These are phyloP conservation scores for Ophiostoma sp. DNA, from an alignment of 2,329 filamentous ascomycete species.

Conservation along the genomic window DNA sequence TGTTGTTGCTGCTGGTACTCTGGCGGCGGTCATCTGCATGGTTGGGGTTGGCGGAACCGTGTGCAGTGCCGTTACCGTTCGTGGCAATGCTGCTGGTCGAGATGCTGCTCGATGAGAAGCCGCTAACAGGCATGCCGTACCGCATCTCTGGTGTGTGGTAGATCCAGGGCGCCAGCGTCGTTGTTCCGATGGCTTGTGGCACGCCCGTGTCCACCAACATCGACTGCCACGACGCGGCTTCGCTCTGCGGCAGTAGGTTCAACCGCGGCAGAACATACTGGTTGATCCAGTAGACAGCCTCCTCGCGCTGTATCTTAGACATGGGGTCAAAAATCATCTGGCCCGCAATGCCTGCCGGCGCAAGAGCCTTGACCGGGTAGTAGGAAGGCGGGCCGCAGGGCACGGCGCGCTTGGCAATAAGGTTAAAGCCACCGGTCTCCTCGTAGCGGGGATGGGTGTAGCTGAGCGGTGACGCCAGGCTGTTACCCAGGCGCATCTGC, in stretches of 20 bases:
- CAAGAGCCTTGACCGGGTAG: constrained; percentile 50
- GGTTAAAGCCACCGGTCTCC: constrained; percentile 57
- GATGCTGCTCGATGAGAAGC: constrained; percentile 15
- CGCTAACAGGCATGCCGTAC: constrained; percentile 4
- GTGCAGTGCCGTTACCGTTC: constrained; percentile 5
- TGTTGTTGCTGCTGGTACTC: neutral
- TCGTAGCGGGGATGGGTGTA: constrained; percentile 59
- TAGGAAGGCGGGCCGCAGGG: constrained; percentile 64
- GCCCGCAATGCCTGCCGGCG: neutral
- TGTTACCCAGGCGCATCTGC: constrained; percentile 58
- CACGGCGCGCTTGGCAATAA: constrained; percentile 65
- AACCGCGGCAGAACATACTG: constrained; percentile 65
- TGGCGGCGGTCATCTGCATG: neutral
- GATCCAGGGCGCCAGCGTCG: constrained; percentile 58
- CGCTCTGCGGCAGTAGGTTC: constrained; percentile 53
- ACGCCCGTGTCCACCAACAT: constrained; percentile 33
- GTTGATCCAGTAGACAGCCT: constrained; percentile 68
- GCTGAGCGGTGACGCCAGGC: constrained; percentile 53
- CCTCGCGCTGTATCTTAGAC: constrained; percentile 65
- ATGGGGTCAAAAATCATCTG: constrained; percentile 50
- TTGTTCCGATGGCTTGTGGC: constrained; percentile 44
- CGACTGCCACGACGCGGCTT: constrained; percentile 38
- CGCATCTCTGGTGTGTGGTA: constrained; percentile 38
- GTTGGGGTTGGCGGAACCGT: neutral
- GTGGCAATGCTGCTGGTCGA: constrained; percentile 11